phyloP scores from a whole-genome alignment of 2,329 filamentous ascomycete species.

The Ceratocystis ficicola region DNA sequence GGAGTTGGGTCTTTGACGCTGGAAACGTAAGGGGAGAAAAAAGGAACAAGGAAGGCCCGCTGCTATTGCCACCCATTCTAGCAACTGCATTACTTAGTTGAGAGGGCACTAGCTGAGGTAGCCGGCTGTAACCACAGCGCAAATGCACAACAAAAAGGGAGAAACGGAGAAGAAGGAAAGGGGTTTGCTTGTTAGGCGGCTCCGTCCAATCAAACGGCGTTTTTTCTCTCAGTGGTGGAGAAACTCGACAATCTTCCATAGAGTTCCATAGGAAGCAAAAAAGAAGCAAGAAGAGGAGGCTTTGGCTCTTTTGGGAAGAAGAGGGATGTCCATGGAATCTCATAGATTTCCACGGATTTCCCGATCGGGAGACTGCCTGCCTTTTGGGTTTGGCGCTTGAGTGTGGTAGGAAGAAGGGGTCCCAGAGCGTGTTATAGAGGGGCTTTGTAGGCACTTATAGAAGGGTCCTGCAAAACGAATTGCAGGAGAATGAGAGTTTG shows the following conservation, averaged over 20 bases:
- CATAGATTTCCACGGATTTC: conserved; percentile 7
- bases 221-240: background rate
- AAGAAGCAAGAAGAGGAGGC: background rate
- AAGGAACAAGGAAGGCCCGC: background rate
- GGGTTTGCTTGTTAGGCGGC: background rate
- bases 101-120: background rate
- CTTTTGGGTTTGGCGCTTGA: background rate
- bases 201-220: background rate
- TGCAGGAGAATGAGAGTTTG: background rate
- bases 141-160: background rate
- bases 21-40: no score
- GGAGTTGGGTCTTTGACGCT: no score
- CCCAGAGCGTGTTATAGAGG: background rate
- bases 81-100: no score
- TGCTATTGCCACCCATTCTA: no score
- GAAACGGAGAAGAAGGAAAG: background rate
- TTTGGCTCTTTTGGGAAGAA: conserved; percentile 8
- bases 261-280: background rate
- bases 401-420: background rate
- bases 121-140: background rate
- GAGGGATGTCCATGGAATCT: conserved; percentile 6
- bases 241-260: background rate
- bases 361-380: background rate
- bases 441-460: background rate
- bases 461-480: background rate